Percentiles rank a stretch among this genome's conserved stretches.
Evolutionary conservation across 345 rosid species (phyloP).

Genomic region (Angophora floribunda): DNA sequence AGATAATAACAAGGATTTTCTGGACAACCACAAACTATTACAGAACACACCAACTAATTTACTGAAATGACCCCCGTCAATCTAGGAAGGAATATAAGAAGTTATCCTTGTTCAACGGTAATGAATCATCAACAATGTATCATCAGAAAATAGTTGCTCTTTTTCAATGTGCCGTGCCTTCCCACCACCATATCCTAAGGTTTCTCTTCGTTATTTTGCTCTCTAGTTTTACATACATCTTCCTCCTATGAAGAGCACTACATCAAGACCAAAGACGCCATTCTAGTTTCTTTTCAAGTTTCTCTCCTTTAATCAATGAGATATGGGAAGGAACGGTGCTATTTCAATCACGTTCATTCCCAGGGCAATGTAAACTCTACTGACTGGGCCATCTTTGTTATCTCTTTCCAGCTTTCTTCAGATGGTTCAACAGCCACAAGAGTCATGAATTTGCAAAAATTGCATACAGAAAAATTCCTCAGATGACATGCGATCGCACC

Average conservation of each 20-base stretch:
- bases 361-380: not conserved
- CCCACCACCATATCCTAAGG: not conserved
- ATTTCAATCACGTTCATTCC: not conserved
- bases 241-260: not conserved
- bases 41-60: not conserved
- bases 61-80: not conserved
- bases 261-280: not conserved
- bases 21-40: not conserved
- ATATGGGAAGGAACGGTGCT: not conserved
- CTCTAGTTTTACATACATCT: not conserved
- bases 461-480: not conserved
- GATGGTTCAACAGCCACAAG: not conserved
- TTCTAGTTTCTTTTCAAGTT: not conserved
- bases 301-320: not conserved
- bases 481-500: slow-evolving; percentile 21
- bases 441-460: not conserved
- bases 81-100: not conserved
- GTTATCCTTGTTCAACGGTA: not conserved
- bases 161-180: not conserved
- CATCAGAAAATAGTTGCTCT: not conserved
- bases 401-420: not conserved
- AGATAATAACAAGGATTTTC: not conserved
- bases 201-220: not conserved
- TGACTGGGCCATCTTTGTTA: not conserved
- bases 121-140: not conserved